Conservation (phyloP, 2,329 filamentous ascomycete genomes). For the Remersonia thermophila region DNA sequence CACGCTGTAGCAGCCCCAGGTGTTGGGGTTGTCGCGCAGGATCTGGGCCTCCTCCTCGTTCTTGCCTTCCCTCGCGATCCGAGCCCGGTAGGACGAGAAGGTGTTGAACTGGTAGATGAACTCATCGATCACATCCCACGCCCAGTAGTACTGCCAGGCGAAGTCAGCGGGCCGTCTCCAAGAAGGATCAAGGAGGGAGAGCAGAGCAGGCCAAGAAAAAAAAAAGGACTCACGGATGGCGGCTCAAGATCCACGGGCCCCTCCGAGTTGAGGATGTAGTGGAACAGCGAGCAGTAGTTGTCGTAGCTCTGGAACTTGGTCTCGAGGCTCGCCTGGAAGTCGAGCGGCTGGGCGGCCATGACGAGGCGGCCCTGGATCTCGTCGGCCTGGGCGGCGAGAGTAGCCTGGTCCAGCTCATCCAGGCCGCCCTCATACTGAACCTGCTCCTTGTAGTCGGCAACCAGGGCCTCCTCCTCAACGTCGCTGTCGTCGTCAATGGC, state of each 20-base stretch:
- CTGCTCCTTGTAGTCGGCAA: conserved; percentile 92
- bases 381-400: conserved; percentile 62
- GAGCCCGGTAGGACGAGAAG: conserved; percentile 93
- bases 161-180: conserved; percentile 9
- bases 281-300: conserved; percentile 97
- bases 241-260: conserved; percentile 96
- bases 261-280: conserved; percentile 98
- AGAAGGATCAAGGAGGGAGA: not conserved
- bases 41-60: conserved; percentile 89
- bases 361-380: conserved; percentile 88
- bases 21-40: conserved; percentile 93
- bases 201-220: not conserved
- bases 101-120: conserved; percentile 99
- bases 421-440: conserved; percentile 85
- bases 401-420: conserved; percentile 66
- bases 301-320: conserved; percentile 99
- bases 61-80: conserved; percentile 67
- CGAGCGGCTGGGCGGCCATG: conserved; percentile 84
- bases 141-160: conserved; percentile 82
- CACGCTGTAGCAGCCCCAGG: conserved; percentile 98
- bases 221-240: conserved; percentile 69
- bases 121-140: conserved; percentile 99
- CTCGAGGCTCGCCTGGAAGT: conserved; percentile 91
- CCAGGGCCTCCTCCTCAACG: conserved; percentile 89
- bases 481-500: conserved; percentile 73